Conservation (phyloP, 169 alveolate species). For the Plasmodium sp. region DNA sequence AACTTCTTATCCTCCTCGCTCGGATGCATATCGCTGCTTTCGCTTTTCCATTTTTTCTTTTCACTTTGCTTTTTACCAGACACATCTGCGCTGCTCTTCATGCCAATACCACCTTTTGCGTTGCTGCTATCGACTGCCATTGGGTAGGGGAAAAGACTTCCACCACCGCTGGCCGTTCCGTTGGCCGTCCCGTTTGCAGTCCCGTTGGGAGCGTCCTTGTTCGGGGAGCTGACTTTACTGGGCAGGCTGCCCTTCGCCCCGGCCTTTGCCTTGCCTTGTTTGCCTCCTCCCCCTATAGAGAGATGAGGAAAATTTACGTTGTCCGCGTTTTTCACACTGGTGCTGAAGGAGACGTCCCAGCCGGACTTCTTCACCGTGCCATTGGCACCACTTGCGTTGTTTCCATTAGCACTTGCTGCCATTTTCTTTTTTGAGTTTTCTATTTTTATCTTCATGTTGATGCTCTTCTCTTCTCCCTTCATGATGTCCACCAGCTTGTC, state of each 20-base stretch:
- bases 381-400: background rate
- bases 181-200: background rate
- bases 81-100: background rate
- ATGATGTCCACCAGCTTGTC: conserved; percentile 56
- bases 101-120: background rate
- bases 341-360: conserved; percentile 23
- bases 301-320: conserved; percentile 34
- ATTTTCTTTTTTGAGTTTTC: conserved; percentile 39
- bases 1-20: conserved; percentile 33
- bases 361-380: conserved; percentile 16
- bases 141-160: background rate
- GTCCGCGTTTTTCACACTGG: conserved; percentile 35
- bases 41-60: conserved; percentile 49
- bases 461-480: conserved; percentile 55
- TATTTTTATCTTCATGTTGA: conserved; percentile 53
- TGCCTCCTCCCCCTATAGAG: conserved; percentile 9
- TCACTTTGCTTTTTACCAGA: conserved; percentile 1
- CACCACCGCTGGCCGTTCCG: background rate
- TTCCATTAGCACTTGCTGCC: background rate
- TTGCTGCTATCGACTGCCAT: background rate
- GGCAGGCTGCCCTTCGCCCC: background rate
- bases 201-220: background rate
- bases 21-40: background rate
- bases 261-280: conserved; percentile 9
- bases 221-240: background rate